A percentile compares a stretch with the other conserved stretches of the same genome.
Evolutionary conservation across 768 basidiomycete species (phyloP).

Genomic region (Melanogaster broomeanus): DNA sequence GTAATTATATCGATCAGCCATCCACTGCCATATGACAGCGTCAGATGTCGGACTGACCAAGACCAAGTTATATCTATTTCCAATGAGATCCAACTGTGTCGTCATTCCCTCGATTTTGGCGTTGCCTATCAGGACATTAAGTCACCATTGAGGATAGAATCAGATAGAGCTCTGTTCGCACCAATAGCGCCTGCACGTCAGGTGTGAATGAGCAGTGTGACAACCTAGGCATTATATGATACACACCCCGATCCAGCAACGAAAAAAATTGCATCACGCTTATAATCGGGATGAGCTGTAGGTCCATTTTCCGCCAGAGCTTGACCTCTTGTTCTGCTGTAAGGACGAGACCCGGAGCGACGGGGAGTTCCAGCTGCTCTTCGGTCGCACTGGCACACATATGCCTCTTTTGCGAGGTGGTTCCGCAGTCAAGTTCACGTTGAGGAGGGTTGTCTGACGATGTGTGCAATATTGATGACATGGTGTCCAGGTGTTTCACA

Average conservation of each 20-base stretch:
- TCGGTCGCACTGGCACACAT: neutral
- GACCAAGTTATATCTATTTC: conserved; percentile 70
- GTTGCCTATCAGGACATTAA: no score
- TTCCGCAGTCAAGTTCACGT: no score
- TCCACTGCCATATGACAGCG: no score
- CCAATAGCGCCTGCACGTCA: conserved; percentile 57
- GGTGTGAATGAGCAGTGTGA: neutral
- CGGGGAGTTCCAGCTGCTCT: neutral
- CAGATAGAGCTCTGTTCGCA: no score
- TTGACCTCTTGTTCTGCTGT: conserved; percentile 46
- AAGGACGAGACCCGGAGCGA: conserved; percentile 10
- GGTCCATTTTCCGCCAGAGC: conserved; percentile 60
- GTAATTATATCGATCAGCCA: neutral
- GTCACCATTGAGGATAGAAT: no score
- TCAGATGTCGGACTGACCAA: conserved; percentile 42
- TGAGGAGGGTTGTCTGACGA: no score
- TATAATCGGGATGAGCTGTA: conserved; percentile 58
- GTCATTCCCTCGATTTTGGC: no score
- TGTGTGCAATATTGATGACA: no score
- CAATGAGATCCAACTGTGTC: no score
- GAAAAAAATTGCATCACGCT: conserved; percentile 61
- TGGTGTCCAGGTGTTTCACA: no score
- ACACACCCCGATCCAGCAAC: no score
- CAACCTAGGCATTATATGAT: neutral
- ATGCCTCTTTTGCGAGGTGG: neutral